phyloP scores from a whole-genome alignment of 139 green algal genomes.

The Closterium sp. region DNA sequence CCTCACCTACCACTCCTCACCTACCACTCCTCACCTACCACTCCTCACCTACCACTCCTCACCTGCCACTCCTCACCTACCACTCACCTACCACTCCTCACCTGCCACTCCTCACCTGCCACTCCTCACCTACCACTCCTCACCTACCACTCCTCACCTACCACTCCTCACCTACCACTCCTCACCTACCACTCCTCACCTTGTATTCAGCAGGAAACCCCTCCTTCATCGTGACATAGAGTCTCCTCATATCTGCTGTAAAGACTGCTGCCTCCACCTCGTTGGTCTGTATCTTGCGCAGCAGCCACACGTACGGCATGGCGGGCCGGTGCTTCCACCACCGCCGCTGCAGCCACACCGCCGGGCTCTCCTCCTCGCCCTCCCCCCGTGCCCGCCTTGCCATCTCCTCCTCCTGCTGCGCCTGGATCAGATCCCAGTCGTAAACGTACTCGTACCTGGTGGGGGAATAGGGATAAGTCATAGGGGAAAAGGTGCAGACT shows the following conservation, averaged over 20 bases:
- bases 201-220: not conserved
- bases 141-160: too few relatives aligned
- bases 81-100: too few relatives aligned
- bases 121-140: too few relatives aligned
- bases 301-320: conserved; percentile 7
- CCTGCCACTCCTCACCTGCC: too few relatives aligned
- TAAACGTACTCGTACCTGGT: not conserved
- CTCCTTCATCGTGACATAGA: conserved; percentile 8
- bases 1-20: too few relatives aligned
- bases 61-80: too few relatives aligned
- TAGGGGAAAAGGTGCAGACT: too few relatives aligned
- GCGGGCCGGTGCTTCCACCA: conserved; percentile 13
- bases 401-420: not conserved
- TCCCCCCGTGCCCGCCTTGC: not conserved
- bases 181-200: too few relatives aligned
- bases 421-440: not conserved
- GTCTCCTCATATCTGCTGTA: not conserved
- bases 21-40: too few relatives aligned
- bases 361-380: not conserved
- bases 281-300: not conserved
- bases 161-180: too few relatives aligned
- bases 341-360: not conserved
- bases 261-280: not conserved
- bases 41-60: too few relatives aligned
- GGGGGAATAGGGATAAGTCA: too few relatives aligned